phyloP scores from a whole-genome alignment of 345 rosid species.

The Euphorbia lathyris region DNA sequence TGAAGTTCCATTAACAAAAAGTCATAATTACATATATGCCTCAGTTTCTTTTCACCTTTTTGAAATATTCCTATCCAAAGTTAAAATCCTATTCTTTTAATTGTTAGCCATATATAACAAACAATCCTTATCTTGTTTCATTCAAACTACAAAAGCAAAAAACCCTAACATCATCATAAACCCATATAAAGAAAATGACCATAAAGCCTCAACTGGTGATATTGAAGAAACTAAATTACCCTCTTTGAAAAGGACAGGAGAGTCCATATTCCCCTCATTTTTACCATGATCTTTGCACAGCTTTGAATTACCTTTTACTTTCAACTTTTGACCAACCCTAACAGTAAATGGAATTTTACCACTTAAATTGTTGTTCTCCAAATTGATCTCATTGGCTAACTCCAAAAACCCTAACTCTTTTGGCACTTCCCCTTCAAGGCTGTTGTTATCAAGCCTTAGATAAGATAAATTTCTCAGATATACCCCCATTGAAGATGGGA shows the following conservation, averaged over 20 bases:
- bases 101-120: constrained; percentile 5
- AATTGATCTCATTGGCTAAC: constrained; percentile 43
- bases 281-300: constrained; percentile 37
- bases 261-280: constrained; percentile 14
- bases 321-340: constrained; percentile 44
- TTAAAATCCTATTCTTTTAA: constrained; percentile 13
- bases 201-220: constrained; percentile 8
- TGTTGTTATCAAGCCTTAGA: constrained; percentile 57
- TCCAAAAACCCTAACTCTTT: constrained; percentile 42
- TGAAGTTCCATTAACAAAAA: constrained; percentile 2
- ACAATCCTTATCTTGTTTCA: not conserved
- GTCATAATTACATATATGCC: constrained; percentile 15
- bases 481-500: constrained; percentile 53
- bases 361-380: constrained; percentile 63
- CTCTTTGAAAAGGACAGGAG: constrained; percentile 18
- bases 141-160: constrained; percentile 17
- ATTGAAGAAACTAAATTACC: constrained; percentile 11
- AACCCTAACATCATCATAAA: constrained; percentile 15
- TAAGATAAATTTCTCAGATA: constrained; percentile 39
- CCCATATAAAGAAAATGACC: constrained; percentile 4
- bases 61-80: constrained; percentile 12
- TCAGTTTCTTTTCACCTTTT: not conserved
- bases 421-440: constrained; percentile 52
- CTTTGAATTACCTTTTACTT: constrained; percentile 44
- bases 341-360: constrained; percentile 49